Evolutionary conservation across 306 rosid species (phyloP).

Genomic region (Medicago arabica): DNA sequence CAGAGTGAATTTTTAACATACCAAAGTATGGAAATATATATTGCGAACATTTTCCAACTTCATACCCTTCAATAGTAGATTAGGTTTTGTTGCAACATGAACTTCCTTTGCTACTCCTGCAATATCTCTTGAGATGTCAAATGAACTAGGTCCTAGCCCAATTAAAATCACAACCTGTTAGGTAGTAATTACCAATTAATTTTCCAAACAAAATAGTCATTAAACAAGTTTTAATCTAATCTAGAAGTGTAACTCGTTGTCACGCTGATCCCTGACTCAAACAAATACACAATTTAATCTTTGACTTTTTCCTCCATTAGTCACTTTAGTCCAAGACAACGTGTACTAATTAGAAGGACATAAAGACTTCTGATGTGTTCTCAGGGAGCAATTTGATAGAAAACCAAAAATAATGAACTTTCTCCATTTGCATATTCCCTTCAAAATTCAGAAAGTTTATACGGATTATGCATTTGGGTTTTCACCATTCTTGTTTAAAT

Average conservation of each 20-base stretch:
- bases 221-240: neutral
- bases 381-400: too few relatives aligned
- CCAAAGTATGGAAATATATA: constrained; percentile 40
- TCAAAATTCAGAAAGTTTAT: too few relatives aligned
- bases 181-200: neutral
- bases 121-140: constrained; percentile 48
- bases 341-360: neutral
- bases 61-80: neutral
- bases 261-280: neutral
- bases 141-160: constrained; percentile 47
- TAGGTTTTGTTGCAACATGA: constrained; percentile 33
- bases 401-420: too few relatives aligned
- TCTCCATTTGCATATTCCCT: too few relatives aligned
- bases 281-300: neutral
- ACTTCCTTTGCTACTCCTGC: constrained; percentile 47
- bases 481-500: too few relatives aligned
- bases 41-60: constrained; percentile 27
- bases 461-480: too few relatives aligned
- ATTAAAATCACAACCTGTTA: constrained; percentile 45
- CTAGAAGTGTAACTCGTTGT: neutral
- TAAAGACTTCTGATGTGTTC: too few relatives aligned
- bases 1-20: neutral
- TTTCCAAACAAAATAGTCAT: neutral
- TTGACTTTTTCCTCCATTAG: neutral
- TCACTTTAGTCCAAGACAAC: neutral